Conservation (phyloP, 225 moss, liverwort and hornwort genomes). For the Thuidium tamariscinum region DNA sequence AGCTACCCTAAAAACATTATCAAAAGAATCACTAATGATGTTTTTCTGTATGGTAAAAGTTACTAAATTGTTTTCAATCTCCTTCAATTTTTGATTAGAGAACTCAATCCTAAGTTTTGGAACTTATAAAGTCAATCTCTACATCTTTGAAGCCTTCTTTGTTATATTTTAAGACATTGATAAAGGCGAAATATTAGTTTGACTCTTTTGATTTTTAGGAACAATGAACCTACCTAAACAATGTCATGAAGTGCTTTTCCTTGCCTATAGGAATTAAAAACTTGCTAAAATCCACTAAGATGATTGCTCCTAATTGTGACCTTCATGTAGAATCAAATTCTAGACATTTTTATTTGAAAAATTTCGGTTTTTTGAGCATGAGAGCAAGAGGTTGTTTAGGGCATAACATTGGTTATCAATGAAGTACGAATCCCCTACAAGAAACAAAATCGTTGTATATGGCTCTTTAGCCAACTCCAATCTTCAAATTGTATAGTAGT, state of each 20-base stretch:
- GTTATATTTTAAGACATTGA: neutral
- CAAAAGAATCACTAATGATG: neutral
- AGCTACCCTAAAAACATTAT: too few relatives aligned
- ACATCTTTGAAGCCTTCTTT: neutral
- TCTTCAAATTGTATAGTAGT: too few relatives aligned
- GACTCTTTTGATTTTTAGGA: fast-evolving
- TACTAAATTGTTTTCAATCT: neutral
- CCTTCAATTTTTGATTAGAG: neutral
- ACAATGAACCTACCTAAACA: neutral
- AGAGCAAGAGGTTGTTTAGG: neutral
- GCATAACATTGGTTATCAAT: too few relatives aligned
- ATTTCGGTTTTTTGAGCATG: neutral
- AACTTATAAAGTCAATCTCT: neutral
- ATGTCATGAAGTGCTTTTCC: too few relatives aligned
- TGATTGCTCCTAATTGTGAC: fast-evolving
- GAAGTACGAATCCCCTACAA: too few relatives aligned
- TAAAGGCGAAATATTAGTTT: neutral
- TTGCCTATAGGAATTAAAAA: too few relatives aligned
- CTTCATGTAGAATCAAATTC: neutral
- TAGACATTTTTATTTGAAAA: too few relatives aligned
- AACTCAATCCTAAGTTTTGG: neutral
- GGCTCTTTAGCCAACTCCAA: too few relatives aligned
- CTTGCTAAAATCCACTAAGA: neutral
- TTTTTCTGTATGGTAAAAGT: neutral
- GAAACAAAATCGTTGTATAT: too few relatives aligned